Conservation (phyloP, 2,329 filamentous ascomycete genomes). For the Venturia pyrina region DNA sequence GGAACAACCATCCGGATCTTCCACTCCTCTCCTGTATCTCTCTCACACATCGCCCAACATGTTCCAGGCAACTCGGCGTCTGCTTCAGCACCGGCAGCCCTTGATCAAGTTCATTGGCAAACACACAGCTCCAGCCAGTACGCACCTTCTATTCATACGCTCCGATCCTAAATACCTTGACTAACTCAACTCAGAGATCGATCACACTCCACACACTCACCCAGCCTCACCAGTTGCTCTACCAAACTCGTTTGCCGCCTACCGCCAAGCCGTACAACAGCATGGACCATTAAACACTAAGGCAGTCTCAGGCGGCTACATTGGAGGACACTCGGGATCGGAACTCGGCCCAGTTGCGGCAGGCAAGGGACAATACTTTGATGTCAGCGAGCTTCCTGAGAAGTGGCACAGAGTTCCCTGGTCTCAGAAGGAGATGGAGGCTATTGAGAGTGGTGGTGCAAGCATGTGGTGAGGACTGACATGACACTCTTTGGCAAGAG, state of each 20-base stretch:
- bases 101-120: constrained; percentile 43
- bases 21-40: not conserved
- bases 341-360: constrained; percentile 64
- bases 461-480: constrained; percentile 9
- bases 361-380: constrained; percentile 69
- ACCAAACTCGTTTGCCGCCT: constrained; percentile 61
- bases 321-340: constrained; percentile 55
- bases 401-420: constrained; percentile 72
- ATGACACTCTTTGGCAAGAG: not conserved
- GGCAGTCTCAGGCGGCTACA: constrained; percentile 24
- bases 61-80: constrained; percentile 33
- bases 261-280: constrained; percentile 69
- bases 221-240: constrained; percentile 58
- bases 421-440: constrained; percentile 80
- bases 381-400: constrained; percentile 74
- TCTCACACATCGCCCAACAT: constrained; percentile 21
- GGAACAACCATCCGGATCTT: not conserved
- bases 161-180: not conserved
- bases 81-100: constrained; percentile 38
- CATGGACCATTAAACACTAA: constrained; percentile 55
- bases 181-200: constrained; percentile 45
- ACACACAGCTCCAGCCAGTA: constrained; percentile 35
- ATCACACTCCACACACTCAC: constrained; percentile 65
- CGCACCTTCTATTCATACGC: constrained; percentile 15
- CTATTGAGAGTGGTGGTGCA: constrained; percentile 87